Evolutionary conservation across 202 grass and related monocot species (phyloP), one percentile per base, ranked within the genome.

Genomic region (Musa balbisiana): DNA sequence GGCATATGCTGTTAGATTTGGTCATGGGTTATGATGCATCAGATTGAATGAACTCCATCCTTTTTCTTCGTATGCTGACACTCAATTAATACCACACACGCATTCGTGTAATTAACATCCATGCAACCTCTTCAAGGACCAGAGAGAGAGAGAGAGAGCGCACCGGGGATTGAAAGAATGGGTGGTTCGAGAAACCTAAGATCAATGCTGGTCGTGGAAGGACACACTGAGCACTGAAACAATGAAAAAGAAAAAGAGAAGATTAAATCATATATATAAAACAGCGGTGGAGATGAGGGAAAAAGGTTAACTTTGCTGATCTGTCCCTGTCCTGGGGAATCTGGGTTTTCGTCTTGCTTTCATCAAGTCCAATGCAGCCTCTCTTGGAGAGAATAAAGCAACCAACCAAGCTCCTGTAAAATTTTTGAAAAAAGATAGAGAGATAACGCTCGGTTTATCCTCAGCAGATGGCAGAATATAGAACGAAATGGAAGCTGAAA

Each of bases 311-410:
- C 49, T 84, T 87, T 83, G 82, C 81, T 80, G 83, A 85, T 23
- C 83, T 67, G 76, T 96, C 86, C 25, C 75, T 85, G 80, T 91
- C 86, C 21, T n/a, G 79, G 87, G 87, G 92, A 92, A 96, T 96
- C 92, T 92, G 76, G 79, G 65, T 87, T 96, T 89, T 81, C 71
- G 81, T 89, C 83, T 84, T 84, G 83, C 92, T 96, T 96, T 96
- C 22, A 65, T 65, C 62, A 53, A 66, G 19, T 84, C 83, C 89
- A 75, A 92, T 82, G 86, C 80, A 87, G 83, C 78, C 80, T 76
- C 53, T 25, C 74, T 52, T 54, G 76, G 86, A 77, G 76, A 84
- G 89, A 92, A 89, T 92, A 92, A 92, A 92, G 89, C 76, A 53
- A 11, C 17, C 79, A 52, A 81, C 66, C 80, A 78, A 76, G 67